Conservation (phyloP, 1,284 basidiomycete genomes). For the Peniophora sp. region DNA sequence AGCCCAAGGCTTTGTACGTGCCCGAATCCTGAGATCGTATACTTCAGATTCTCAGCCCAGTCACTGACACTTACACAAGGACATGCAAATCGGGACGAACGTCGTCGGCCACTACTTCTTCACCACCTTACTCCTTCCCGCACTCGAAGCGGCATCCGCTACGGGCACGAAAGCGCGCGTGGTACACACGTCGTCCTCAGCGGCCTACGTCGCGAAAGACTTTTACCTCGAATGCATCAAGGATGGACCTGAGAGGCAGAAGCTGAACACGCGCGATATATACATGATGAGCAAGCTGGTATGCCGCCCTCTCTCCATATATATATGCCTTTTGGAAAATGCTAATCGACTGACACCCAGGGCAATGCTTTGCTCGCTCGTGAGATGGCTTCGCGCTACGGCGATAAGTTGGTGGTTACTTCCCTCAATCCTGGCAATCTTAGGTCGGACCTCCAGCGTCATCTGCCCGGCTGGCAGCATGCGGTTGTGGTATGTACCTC, state of each 20-base stretch:
- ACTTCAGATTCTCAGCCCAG: no score
- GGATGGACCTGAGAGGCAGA: conserved; percentile 19
- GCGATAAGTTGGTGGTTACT: conserved; percentile 26
- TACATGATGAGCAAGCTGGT: conserved; percentile 40
- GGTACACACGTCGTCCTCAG: conserved; percentile 30
- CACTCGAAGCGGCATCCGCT: conserved; percentile 24
- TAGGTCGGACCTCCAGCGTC: conserved; percentile 15
- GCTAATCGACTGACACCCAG: no score
- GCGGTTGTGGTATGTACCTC: conserved; percentile 1
- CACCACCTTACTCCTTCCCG: conserved; percentile 37
- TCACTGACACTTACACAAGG: conserved; percentile 13
- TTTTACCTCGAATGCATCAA: conserved; percentile 18
- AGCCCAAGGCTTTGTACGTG: conserved; percentile 41
- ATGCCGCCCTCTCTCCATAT: no score
- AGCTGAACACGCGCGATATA: conserved; percentile 17
- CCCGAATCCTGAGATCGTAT: no score
- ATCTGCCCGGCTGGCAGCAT: background rate
- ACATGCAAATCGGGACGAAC: conserved; percentile 58
- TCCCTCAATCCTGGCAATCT: conserved; percentile 29
- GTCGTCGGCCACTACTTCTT: conserved; percentile 43
- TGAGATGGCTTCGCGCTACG: conserved; percentile 23
- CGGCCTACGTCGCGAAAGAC: conserved; percentile 15
- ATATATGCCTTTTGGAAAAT: no score
- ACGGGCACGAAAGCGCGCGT: conserved; percentile 28
- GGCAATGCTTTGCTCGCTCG: conserved; percentile 30